Evolutionary conservation across 208 protist species (phyloP).

Genomic region (Crithidia fasciculata): DNA sequence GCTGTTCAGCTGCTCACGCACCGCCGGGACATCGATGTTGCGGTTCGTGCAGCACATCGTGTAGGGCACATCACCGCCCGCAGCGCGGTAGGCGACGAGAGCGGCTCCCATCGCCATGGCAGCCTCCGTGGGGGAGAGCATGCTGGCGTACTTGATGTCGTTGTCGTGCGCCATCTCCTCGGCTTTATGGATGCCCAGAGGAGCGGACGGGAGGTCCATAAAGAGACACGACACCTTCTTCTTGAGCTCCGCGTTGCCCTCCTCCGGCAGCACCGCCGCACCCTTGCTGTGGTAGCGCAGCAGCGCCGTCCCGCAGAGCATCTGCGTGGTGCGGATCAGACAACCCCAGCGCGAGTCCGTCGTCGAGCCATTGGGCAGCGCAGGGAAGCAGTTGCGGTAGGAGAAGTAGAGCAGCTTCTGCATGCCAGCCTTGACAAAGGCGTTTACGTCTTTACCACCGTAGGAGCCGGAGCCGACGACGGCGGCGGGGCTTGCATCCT

Average conservation of each 20-base stretch:
- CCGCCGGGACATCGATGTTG: constrained; percentile 28
- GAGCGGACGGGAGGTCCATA: constrained; percentile 66
- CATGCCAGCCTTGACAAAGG: constrained; percentile 34
- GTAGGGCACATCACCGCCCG: constrained; percentile 38
- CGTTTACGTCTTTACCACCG: constrained; percentile 36
- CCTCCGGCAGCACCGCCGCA: constrained; percentile 20
- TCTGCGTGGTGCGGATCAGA: constrained; percentile 89
- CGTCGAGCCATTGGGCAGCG: constrained; percentile 62
- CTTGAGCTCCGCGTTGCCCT: constrained; percentile 24
- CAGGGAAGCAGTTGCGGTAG: constrained; percentile 77
- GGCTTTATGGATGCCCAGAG: constrained; percentile 71
- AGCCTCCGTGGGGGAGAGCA: constrained; percentile 63
- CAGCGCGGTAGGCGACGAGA: constrained; percentile 11
- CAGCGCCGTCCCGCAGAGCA: constrained; percentile 74
- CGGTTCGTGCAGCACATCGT: constrained; percentile 40
- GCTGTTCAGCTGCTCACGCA: constrained; percentile 26
- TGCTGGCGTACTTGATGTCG: constrained; percentile 54
- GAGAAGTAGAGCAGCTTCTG: constrained; percentile 77
- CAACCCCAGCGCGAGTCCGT: constrained; percentile 92
- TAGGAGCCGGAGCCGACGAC: constrained; percentile 49
- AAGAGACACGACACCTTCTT: constrained; percentile 41
- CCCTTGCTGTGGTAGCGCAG: constrained; percentile 43
- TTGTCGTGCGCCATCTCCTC: constrained; percentile 51
- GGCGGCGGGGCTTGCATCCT: constrained; percentile 23
- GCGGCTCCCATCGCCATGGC: constrained; percentile 42